Evolutionary conservation across 176 grass and related monocot genomes (phyloP).

Genomic region (Miscanthus lutarioriparius): DNA sequence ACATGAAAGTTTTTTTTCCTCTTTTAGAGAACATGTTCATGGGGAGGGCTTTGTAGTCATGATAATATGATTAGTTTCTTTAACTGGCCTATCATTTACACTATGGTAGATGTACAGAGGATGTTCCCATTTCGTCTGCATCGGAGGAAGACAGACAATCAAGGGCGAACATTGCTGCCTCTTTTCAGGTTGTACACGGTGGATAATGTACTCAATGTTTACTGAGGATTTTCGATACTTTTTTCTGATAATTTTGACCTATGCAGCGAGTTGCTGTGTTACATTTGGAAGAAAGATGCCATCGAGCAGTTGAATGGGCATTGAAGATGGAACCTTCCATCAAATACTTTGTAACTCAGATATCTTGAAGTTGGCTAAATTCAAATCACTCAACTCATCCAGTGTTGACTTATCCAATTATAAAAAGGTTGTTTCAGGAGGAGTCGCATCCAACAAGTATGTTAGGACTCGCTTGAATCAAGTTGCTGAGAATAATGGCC

Average conservation of each 20-base stretch:
- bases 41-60: background rate
- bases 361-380: constrained; percentile 35
- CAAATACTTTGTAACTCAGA: constrained; percentile 78
- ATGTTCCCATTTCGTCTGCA: constrained; percentile 65
- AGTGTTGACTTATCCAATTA: constrained; percentile 25
- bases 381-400: background rate
- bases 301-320: constrained; percentile 96
- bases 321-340: constrained; percentile 91
- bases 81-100: constrained; percentile 24
- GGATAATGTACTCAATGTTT: background rate
- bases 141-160: constrained; percentile 60
- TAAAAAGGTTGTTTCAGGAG: constrained; percentile 91
- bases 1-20: background rate
- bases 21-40: background rate
- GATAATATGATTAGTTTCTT: constrained; percentile 20
- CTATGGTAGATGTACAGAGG: constrained; percentile 48
- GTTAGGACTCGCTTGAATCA: constrained; percentile 69
- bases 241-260: constrained; percentile 32
- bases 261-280: constrained; percentile 84
- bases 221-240: background rate
- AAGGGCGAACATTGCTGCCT: constrained; percentile 89
- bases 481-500: constrained; percentile 60
- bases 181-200: constrained; percentile 76
- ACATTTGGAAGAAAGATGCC: constrained; percentile 97
- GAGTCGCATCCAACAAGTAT: constrained; percentile 92